Base-by-base conservation (phyloP, 371 early-diverging fungal species). In the Umbelopsis sp. region DNA sequence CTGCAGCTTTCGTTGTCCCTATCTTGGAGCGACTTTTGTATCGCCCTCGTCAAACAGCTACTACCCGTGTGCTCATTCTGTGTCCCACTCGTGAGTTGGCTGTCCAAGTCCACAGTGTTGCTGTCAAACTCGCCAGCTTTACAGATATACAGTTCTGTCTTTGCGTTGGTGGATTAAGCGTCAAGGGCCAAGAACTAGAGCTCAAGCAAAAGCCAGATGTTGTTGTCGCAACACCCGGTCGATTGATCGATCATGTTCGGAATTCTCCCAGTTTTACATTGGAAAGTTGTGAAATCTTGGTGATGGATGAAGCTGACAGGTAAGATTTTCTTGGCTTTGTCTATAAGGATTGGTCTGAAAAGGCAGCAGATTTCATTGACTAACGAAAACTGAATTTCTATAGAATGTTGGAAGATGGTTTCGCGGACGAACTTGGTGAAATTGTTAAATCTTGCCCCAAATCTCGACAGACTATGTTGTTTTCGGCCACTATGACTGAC, bases 401-500 rank as follows among this genome's bases (percentile, higher is more conserved):
- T 68, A 87, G 96, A 80, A 99, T 99, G 96, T 86, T 99, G 11
- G 99, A 99, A 80, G 99, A 97, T 81, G 99, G 99, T 65, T 99
- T 99, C 82, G 92, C 94, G 57, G 99, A 94, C 65, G 99, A 99
- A 81, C 86, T 99, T 52, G 90, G 91, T 22, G 96, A 97, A 74
- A 99, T 99, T 81, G 88, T 99, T 75, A 91, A 93, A 64, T 74
- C 91, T 20, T 95, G 96, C 65, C 99, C 99, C 14, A 84, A 86
- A 53, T 86, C 91, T 24, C 89, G 99, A 70, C 99, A 99, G 77
- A 98, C 99, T 1, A 95, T 99, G 93, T 89, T 99, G 53, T 99
- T 99, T 86, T 97, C 97, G 48, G 99, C 99, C 18, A 99, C 99
- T n/a, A 99, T 99, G 99, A 99, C 99, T 4, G 97, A 96, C 76